phyloP scores from a whole-genome alignment of 2,329 filamentous ascomycete species.

The Fusarium napiforme region DNA sequence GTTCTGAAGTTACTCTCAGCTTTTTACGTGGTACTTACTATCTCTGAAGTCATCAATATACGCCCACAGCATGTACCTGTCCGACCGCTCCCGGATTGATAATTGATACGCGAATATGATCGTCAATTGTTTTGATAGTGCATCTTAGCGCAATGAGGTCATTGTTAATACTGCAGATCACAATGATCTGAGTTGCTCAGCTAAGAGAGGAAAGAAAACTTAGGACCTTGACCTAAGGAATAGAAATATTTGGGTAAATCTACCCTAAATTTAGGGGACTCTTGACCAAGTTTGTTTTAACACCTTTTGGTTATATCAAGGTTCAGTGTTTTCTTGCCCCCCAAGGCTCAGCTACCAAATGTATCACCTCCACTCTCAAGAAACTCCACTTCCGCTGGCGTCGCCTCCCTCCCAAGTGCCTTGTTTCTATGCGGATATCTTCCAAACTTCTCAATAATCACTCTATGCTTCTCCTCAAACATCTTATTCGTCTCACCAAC shows the following conservation, averaged over 20 bases:
- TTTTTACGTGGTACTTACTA: not conserved
- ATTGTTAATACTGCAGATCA: not conserved
- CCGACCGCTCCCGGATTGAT: not conserved
- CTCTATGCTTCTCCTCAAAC: constrained; percentile 59
- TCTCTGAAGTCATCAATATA: not conserved
- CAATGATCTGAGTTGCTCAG: not conserved
- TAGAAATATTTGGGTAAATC: no score
- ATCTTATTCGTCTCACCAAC: constrained; percentile 41
- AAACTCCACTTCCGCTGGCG: constrained; percentile 61
- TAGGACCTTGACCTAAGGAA: no score
- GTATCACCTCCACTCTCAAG: constrained; percentile 58
- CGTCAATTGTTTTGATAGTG: not conserved
- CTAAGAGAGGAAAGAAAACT: no score
- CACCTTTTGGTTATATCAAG: no score
- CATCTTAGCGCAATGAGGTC: not conserved
- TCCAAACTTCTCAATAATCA: constrained; percentile 64
- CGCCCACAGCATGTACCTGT: no score
- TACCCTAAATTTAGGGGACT: no score
- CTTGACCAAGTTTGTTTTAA: no score
- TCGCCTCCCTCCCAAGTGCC: constrained; percentile 60
- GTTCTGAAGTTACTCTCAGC: not conserved
- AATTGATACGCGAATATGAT: not conserved
- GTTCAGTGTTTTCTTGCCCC: no score
- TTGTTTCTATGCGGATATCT: constrained; percentile 69
- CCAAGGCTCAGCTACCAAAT: constrained; percentile 42